These are phyloP conservation scores for Nemania sp. DNA, from an alignment of 2,329 filamentous ascomycete genomes.

Conservation along the genomic window DNA sequence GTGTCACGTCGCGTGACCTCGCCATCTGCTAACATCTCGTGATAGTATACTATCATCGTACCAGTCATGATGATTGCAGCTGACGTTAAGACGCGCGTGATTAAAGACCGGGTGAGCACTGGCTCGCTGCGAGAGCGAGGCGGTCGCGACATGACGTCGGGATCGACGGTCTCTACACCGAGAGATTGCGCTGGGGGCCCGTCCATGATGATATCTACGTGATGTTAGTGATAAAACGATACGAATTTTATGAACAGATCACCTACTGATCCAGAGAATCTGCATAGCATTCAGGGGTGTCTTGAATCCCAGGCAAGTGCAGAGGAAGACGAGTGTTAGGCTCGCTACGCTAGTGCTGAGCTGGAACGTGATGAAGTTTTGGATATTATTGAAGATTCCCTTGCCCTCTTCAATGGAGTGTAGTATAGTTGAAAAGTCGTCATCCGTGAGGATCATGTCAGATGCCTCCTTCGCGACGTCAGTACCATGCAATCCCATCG, in stretches of 20 bases:
- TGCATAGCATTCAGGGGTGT: constrained; percentile 99
- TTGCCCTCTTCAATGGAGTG: constrained; percentile 98
- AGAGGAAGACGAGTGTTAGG: constrained; percentile 86
- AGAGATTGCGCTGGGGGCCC: constrained; percentile 96
- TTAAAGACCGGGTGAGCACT: constrained; percentile 82
- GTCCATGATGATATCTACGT: constrained; percentile 96
- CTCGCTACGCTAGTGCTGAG: constrained; percentile 95
- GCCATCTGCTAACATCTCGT: constrained; percentile 85
- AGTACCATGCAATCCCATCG: constrained; percentile 92
- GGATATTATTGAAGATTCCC: constrained; percentile 99
- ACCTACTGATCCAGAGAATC: constrained; percentile 98
- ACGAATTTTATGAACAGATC: not conserved
- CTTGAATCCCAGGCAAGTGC: constrained; percentile 89
- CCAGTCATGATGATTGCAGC: constrained; percentile 90
- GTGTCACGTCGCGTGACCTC: constrained; percentile 90
- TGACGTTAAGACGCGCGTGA: constrained; percentile 84
- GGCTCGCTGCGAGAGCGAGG: constrained; percentile 83
- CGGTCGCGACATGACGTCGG: constrained; percentile 88
- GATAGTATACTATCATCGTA: constrained; percentile 87
- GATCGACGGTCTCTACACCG: constrained; percentile 92
- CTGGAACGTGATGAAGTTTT: constrained; percentile 99
- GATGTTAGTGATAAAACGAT: constrained; percentile 29
- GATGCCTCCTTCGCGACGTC: constrained; percentile 96
- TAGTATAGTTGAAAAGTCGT: constrained; percentile 89
- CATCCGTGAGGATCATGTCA: constrained; percentile 91